Base-by-base conservation (phyloP, 805 yeast species). In the Wickerhamomyces strasburgensis region DNA sequence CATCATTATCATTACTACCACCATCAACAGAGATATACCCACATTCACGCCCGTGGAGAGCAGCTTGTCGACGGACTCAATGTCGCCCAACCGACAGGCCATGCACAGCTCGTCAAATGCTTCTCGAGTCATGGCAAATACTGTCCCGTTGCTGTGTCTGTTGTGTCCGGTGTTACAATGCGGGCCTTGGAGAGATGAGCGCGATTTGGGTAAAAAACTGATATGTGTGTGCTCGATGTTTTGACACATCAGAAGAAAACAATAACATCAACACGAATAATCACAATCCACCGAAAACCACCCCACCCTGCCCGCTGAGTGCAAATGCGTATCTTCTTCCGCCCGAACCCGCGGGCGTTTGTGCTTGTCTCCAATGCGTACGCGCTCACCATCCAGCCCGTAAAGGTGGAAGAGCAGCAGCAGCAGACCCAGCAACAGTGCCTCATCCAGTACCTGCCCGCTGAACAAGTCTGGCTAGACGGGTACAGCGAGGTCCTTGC, bases 31-130 rank as follows among this genome's bases (percentile, higher is more conserved):
- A 31, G 10, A 13, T 8, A 28, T 26, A 60, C 66, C 38, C 34
- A 62, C 66, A 39, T 74, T 64, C 11, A 72, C 70, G 1, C 80
- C 82, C 8, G 70, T 66, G 1, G 76, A 60, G 3, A 80, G 65
- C 28, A 78, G 56, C 25, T 71, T 59, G 31, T 80, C 86, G 2
- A 73, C 90, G 33, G 68, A 64, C 25, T 78, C 88, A 3, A 70
- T 38, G 49, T 84, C 90, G 1, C 93, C 93, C 2, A 62, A 49
- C 14, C 93, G 62, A 44, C 93, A 84, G 0, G 89, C 86, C 42
- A 65, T 57, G 44, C 84, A 76, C 11, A 82, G 65, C 29, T 73
- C 75, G 4, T 51, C 44, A 44, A 72, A 23, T 4, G 25, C 30
- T 9, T 14, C 9, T 5, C 16, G n/a, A n/a, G n/a, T n/a, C n/a